Conservation (phyloP, 2,329 filamentous ascomycete species). For the Curvularia sp. region DNA sequence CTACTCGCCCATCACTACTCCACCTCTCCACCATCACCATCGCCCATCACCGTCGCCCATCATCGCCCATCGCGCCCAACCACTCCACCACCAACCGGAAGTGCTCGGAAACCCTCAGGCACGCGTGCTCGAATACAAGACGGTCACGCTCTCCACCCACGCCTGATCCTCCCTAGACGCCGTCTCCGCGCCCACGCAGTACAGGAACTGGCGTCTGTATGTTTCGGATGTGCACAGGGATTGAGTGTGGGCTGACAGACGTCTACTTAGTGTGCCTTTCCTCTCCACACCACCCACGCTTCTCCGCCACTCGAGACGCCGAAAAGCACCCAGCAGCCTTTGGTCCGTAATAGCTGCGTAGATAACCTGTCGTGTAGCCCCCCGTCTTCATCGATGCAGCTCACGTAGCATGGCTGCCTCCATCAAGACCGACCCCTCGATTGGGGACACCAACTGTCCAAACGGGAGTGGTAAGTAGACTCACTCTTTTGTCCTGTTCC, state of each 20-base stretch:
- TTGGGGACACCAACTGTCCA: conserved; percentile 39
- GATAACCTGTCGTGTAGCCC: neutral
- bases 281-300: conserved; percentile 2
- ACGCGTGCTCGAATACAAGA: conserved; percentile 10
- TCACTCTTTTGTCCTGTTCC: conserved; percentile 24
- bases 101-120: neutral
- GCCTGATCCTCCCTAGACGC: conserved; percentile 6
- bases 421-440: conserved; percentile 45
- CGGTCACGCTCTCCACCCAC: neutral
- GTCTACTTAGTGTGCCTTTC: conserved; percentile 15
- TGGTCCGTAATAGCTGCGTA: conserved; percentile 17
- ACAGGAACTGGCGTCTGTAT: conserved; percentile 24
- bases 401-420: conserved; percentile 43
- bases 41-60: neutral
- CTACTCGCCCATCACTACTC: conserved; percentile 5
- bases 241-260: conserved; percentile 35
- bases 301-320: conserved; percentile 5
- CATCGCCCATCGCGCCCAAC: neutral
- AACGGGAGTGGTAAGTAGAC: conserved; percentile 46
- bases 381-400: conserved; percentile 39
- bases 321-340: conserved; percentile 16
- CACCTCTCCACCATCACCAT: neutral
- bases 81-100: conserved; percentile 1
- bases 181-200: conserved; percentile 8
- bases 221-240: conserved; percentile 37